Percentiles rank a stretch among this genome's conserved stretches.
Conservation (phyloP, 1,284 basidiomycete genomes). For the Cryptococcus wingfieldii region DNA sequence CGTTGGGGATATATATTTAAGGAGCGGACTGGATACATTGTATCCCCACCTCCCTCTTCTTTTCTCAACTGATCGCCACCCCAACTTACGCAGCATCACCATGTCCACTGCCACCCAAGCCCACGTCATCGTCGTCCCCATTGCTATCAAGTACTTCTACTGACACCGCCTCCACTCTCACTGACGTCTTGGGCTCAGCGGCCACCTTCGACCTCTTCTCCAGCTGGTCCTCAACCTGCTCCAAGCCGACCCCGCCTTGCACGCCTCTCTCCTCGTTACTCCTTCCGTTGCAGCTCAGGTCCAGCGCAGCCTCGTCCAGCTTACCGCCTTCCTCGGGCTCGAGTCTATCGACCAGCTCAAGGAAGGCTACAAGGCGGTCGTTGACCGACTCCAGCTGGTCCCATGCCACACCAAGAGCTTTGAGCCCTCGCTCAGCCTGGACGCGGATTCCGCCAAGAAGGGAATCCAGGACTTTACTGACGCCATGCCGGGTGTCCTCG, state of each 20-base stretch:
- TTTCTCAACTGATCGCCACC: too few species aligned
- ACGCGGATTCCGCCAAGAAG: not conserved
- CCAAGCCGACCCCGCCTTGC: conserved; percentile 16
- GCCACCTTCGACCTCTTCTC: conserved; percentile 20
- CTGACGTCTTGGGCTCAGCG: too few species aligned
- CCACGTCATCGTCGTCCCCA: conserved; percentile 3
- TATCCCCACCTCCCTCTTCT: too few species aligned
- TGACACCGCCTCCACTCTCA: too few species aligned
- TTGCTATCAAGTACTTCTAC: too few species aligned
- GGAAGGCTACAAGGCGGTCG: not conserved
- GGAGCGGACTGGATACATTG: too few species aligned
- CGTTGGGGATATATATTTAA: too few species aligned
- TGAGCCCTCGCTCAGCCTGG: not conserved
- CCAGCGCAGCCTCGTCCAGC: conserved; percentile 12
- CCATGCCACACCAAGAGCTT: conserved; percentile 3
- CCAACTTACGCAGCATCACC: too few species aligned
- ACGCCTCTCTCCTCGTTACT: conserved; percentile 16
- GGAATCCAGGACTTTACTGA: conserved; percentile 18
- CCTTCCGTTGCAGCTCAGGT: conserved; percentile 9
- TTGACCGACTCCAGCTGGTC: conserved; percentile 3
- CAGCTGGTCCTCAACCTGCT: conserved; percentile 22
- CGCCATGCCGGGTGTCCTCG: conserved; percentile 8
- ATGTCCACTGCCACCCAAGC: too few species aligned
- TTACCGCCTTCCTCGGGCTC: conserved; percentile 1
- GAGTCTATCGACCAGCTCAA: not conserved